phyloP scores from a whole-genome alignment of 169 alveolate species.

The Besnoitia besnoiti region DNA sequence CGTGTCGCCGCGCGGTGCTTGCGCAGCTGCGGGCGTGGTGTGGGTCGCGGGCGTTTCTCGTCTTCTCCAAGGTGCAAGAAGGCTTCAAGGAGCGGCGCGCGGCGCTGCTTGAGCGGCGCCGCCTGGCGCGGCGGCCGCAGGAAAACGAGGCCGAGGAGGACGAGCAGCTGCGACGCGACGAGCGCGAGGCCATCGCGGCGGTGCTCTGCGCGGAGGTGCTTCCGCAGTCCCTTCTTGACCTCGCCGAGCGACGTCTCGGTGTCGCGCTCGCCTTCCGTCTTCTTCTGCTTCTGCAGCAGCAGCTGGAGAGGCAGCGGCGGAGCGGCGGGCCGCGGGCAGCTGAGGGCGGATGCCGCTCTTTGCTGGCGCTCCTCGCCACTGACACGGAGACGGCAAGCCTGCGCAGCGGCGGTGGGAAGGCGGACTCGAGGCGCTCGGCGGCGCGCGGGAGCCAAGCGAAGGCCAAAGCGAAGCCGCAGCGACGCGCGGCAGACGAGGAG shows the following conservation, averaged over 20 bases:
- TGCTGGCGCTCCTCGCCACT: neutral
- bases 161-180: neutral
- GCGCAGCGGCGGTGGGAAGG: too few species aligned
- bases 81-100: neutral
- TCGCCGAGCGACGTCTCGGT: neutral
- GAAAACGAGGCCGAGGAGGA: neutral
- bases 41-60: neutral
- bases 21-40: neutral
- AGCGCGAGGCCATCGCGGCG: neutral
- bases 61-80: neutral
- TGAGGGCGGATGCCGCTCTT: neutral
- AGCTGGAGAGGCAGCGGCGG: neutral
- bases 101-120: slow-evolving; percentile 10
- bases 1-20: neutral
- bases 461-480: too few species aligned
- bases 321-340: neutral
- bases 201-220: neutral
- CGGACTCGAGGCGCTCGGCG: too few species aligned
- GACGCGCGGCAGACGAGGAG: too few species aligned
- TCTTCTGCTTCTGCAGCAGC: slow-evolving; percentile 1
- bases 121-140: too few species aligned
- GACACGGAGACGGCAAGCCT: neutral
- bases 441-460: too few species aligned
- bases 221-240: neutral
- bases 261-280: neutral